A percentile compares a stretch with the other conserved stretches of the same genome.
Conservation (phyloP, 306 rosid genomes). For the Lathyrus sativus region DNA sequence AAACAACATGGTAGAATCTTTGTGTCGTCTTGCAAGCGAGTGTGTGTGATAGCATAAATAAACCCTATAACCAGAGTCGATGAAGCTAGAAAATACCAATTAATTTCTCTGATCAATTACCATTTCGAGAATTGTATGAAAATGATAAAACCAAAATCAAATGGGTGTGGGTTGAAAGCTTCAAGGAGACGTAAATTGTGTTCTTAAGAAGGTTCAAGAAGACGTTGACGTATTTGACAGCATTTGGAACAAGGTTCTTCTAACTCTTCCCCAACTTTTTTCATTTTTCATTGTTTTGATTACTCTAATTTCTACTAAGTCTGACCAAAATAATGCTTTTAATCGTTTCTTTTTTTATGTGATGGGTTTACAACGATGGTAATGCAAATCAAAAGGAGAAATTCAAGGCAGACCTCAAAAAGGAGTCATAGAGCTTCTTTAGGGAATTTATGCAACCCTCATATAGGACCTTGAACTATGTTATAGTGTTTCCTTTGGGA, state of each 20-base stretch:
- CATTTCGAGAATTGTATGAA: no score
- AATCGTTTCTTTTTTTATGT: background rate
- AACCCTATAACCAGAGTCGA: conserved; percentile 33
- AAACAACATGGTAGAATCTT: conserved; percentile 37
- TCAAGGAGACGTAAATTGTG: conserved; percentile 98
- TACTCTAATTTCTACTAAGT: background rate
- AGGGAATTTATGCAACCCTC: no score
- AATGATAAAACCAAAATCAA: conserved; percentile 10
- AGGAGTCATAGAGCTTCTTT: no score
- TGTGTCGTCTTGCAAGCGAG: conserved; percentile 33
- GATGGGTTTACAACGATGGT: conserved; percentile 87
- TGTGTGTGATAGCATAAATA: conserved; percentile 24
- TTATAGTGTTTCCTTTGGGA: no score
- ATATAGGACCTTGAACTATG: no score
- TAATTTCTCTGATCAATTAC: background rate
- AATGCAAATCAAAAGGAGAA: conserved; percentile 98
- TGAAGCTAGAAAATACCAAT: no score
- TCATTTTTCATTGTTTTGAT: background rate
- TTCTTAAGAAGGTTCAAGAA: conserved; percentile 96
- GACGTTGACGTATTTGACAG: conserved; percentile 94
- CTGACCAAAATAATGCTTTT: background rate
- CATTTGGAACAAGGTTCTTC: conserved; percentile 89
- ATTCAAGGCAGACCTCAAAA: conserved; percentile 95
- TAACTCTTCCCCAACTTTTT: background rate
- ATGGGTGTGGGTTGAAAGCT: conserved; percentile 99